Evolutionary conservation across 2,329 filamentous ascomycete species (phyloP).

Genomic region (Diaporthe amygdali): DNA sequence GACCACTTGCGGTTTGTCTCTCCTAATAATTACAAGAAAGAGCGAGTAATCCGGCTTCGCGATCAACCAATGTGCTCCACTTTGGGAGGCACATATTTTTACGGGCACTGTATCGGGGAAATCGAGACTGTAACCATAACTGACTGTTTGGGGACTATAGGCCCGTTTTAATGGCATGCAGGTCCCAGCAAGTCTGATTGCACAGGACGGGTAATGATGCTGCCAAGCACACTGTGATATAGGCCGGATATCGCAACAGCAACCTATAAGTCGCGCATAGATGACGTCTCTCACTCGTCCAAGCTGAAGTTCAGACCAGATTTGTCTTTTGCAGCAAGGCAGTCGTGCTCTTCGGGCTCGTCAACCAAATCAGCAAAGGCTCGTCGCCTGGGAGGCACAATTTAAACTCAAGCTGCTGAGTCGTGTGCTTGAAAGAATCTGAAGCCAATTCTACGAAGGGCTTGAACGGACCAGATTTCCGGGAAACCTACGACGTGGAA

Average conservation of each 20-base stretch:
- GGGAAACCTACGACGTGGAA: neutral
- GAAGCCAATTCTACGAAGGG: neutral
- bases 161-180: neutral
- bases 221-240: neutral
- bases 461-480: slow-evolving; percentile 1
- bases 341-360: neutral
- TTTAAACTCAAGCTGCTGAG: slow-evolving; percentile 3
- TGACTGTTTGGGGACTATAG: neutral
- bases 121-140: neutral
- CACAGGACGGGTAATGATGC: neutral
- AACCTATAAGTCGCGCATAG: neutral
- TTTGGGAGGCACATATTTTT: neutral
- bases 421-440: neutral
- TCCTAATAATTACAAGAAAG: neutral
- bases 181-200: neutral
- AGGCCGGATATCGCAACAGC: neutral
- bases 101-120: neutral
- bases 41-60: neutral
- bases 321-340: neutral
- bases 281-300: neutral
- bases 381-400: neutral
- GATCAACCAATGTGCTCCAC: neutral
- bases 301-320: neutral
- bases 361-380: neutral
- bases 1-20: neutral